phyloP scores from a whole-genome alignment of 2,329 filamentous ascomycete species.

The Fusarium miscanthi region DNA sequence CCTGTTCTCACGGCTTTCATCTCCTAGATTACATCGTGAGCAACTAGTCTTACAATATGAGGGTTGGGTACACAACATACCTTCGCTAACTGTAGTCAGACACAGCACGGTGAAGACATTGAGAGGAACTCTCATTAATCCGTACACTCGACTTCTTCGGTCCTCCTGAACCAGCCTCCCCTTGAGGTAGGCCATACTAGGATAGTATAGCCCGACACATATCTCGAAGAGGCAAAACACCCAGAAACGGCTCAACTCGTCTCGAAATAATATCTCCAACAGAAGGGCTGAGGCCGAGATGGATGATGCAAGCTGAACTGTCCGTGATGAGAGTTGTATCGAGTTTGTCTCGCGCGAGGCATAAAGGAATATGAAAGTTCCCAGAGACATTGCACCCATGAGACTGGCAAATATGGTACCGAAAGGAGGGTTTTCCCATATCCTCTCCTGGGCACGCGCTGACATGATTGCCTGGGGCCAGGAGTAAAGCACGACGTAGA shows the following conservation, averaged over 20 bases:
- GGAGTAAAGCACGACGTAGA: background rate
- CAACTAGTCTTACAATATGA: rapidly evolving
- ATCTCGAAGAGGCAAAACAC: background rate
- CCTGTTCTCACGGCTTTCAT: background rate
- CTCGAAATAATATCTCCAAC: background rate
- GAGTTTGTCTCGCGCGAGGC: background rate
- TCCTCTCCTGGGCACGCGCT: background rate
- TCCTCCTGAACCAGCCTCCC: background rate
- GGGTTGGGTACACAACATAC: background rate
- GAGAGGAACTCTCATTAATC: background rate
- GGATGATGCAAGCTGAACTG: background rate
- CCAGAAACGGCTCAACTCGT: background rate
- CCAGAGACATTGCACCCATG: background rate
- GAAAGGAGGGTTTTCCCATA: background rate
- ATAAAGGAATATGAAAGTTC: background rate
- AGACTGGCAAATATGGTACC: background rate
- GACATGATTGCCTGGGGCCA: background rate
- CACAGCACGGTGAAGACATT: background rate
- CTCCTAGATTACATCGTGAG: background rate
- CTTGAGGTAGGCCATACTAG: background rate
- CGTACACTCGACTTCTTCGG: background rate
- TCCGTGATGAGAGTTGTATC: rapidly evolving
- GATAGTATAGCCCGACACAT: background rate
- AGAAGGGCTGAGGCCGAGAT: background rate
- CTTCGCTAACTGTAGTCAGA: background rate